Evolutionary conservation across 2,329 filamentous ascomycete genomes (phyloP), one percentile per base, ranked within the genome.

Genomic region (Aspergillus nomiae): DNA sequence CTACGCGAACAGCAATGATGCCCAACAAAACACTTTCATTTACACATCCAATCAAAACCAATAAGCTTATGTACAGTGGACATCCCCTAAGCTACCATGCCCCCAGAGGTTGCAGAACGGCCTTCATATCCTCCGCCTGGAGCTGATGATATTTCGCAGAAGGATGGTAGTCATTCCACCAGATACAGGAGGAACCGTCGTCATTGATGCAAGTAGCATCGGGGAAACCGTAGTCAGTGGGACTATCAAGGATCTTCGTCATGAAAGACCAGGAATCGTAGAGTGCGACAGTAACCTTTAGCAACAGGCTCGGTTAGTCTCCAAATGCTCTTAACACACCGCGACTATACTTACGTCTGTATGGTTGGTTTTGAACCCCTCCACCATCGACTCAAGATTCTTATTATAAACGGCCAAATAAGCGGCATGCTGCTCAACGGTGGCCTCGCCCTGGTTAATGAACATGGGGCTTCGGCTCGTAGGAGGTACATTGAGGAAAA

Each of bases 401-500:
- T 64, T 32, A n/a, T 76, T 76, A 57, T 66, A 76, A 4, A 65
- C 67, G 3, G 60, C 50, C 1, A 75, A 41, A 65, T 70, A 75
- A 2, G 65, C 61, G 1, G 68, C 71, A 56, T 70, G 70, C 38
- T 60, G 38, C 14, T 61, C 36, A 0, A 66, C 66, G 5, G 63
- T 67, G 4, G 62, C 61, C 7, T 65, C 16, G 1, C 72, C 72
- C 50, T 71, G 63, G 0, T 62, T 58, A 2, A 67, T 26, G 21
- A 74, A 69, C 2, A 65, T 58, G 30, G 74, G 74, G 41, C 66
- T 70, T 8, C 73, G 69, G n/a, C 69, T 70, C 0, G 66, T 69
- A 1, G 84, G 85, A 1, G 88, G 87, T 0, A 89, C 86, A 58
- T 82, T 87, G 34, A 90, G 65, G 59, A 89, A 81, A 2, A 84